Conservation (phyloP, 2,329 filamentous ascomycete genomes). For the Sporothrix brunneoviolacea region DNA sequence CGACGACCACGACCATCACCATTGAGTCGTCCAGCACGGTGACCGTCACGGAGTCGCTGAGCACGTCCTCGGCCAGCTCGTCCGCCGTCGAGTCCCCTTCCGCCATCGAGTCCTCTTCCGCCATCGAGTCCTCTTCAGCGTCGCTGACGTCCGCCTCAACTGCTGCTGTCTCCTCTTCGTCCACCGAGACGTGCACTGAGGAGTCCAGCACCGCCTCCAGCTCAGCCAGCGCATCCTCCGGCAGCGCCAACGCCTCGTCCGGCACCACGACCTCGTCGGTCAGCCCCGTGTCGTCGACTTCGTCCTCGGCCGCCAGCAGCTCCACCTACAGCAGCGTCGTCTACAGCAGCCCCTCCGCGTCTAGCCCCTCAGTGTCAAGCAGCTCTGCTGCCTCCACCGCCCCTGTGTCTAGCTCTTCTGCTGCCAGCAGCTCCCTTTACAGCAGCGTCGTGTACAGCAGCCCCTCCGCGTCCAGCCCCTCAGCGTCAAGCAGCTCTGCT, state of each 20-base stretch:
- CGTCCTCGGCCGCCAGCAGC: neutral
- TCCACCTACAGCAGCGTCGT: neutral
- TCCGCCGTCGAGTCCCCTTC: neutral
- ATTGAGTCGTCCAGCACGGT: slow-evolving; percentile 10
- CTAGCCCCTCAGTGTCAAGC: too few relatives aligned
- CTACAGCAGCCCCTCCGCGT: neutral
- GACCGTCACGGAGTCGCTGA: neutral
- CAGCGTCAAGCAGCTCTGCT: too few relatives aligned
- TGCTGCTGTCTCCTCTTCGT: neutral
- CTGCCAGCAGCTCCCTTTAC: neutral
- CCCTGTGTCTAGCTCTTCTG: neutral
- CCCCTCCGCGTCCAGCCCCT: neutral
- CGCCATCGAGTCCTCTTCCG: neutral
- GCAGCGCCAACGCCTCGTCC: neutral
- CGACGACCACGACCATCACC: neutral
- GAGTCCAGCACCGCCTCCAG: neutral
- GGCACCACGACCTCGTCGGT: neutral
- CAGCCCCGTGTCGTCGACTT: neutral
- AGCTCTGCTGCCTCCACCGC: too few relatives aligned
- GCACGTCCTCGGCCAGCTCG: neutral
- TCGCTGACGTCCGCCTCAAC: neutral
- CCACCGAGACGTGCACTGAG: too few relatives aligned
- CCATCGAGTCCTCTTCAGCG: neutral
- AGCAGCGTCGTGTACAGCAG: neutral
- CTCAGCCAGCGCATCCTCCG: neutral